A percentile compares a stretch with the other conserved stretches of the same genome.
These are phyloP conservation scores for Plasmopara viticola DNA, from an alignment of 352 stramenopile species.

Conservation along the genomic window DNA sequence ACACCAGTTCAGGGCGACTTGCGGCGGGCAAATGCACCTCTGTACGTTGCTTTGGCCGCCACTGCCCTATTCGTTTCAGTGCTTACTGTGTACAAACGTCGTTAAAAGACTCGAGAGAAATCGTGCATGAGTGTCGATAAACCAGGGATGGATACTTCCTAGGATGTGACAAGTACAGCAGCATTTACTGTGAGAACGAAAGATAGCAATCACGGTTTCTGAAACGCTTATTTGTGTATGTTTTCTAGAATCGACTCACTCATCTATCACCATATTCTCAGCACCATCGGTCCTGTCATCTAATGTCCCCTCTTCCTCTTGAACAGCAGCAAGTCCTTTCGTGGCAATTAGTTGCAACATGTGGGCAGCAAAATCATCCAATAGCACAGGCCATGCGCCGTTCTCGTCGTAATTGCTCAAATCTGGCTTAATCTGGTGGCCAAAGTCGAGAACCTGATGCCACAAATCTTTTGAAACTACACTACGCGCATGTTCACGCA, in stretches of 20 bases:
- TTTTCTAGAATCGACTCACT: slow-evolving; percentile 3
- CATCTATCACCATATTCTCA: slow-evolving; percentile 51
- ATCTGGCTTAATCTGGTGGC: slow-evolving; percentile 54
- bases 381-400: slow-evolving; percentile 76
- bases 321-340: slow-evolving; percentile 32
- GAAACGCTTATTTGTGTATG: no score
- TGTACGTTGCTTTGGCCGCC: slow-evolving; percentile 19
- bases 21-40: slow-evolving; percentile 13
- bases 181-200: neutral
- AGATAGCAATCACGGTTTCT: neutral
- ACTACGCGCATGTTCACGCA: slow-evolving; percentile 57
- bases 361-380: slow-evolving; percentile 78
- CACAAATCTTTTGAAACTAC: slow-evolving; percentile 82
- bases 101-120: slow-evolving; percentile 3
- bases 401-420: slow-evolving; percentile 86
- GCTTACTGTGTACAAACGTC: slow-evolving; percentile 22
- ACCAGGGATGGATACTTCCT: neutral
- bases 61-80: slow-evolving; percentile 19
- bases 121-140: neutral
- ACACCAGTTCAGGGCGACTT: slow-evolving; percentile 6
- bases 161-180: no score
- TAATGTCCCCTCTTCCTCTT: slow-evolving; percentile 36
- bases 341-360: slow-evolving; percentile 49
- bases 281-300: slow-evolving; percentile 26
- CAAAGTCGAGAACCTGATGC: slow-evolving; percentile 83